Evolutionary conservation across 176 grass and related monocot genomes (phyloP), one percentile per base, ranked within the genome.

Genomic region (Stipa capillata): DNA sequence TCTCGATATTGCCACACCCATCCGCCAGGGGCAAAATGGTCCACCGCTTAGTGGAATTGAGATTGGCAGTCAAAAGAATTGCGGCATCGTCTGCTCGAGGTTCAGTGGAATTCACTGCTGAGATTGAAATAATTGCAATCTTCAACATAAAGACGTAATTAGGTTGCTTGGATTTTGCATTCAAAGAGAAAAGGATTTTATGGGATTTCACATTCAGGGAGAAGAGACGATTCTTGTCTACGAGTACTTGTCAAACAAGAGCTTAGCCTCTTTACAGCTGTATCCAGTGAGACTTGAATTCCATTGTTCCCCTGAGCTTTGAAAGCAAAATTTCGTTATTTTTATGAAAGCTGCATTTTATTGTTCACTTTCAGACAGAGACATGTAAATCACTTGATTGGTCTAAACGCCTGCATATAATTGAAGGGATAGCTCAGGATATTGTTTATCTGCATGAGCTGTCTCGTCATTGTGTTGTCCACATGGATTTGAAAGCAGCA

Each of bases 401-500:
- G 59, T 50, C 59, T 37, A 65, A 36, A 43, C 59, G 76, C 10
- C 12, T 63, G 12, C 43, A 25, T 49, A 78, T 78, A 63, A 78
- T 78, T 51, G 75, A 78, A 78, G 75, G 75, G 17, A 15, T 78
- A 50, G 75, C 75, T 48, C 57, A 78, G 40, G 75, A 59, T 63
- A 58, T 78, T 78, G 42, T 65, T 51, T 78, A 78, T 62, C 42
- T 78, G 43, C 76, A 78, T 78, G 59, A 78, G 12, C 76, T 65
- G 3, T 78, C 58, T 32, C 76, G 50, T 16, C 57, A 50, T 20
- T 65, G 76, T 64, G 43, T 78, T 35, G 76, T 78, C 43, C 76
- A 78, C 31, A 65, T 63, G 76, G 76, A 78, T 65, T 49, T 78
- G 31, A 78, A 78, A 65, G 41, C 76, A 64, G 23, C 51, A 36